Base-by-base conservation (phyloP, 768 basidiomycete genomes). In the Postia placenta region DNA sequence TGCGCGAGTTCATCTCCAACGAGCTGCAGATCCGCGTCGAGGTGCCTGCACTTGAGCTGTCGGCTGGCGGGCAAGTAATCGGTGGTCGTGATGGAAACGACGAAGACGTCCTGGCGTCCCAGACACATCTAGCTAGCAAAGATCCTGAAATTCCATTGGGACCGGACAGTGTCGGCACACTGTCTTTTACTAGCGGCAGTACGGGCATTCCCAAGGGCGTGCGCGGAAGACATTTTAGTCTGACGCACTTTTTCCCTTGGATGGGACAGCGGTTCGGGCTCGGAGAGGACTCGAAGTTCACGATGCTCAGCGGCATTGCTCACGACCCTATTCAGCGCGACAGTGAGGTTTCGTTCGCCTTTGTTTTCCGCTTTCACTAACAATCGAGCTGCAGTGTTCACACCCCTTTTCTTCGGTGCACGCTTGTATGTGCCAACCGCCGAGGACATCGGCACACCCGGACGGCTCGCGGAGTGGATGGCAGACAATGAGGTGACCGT, bases 211-310 rank as follows among this genome's bases (percentile, higher is more conserved):
- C 96, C 0, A 98, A 99, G 70, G 95, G 95, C n/a, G 95, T 99
- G 17, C 80, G 79, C 52, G 96, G 96, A 0, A 73, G 96, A 39
- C 96, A 99, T 65, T 98, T 88, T 68, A 92, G 88, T 56, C 70
- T 99, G 56, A 99, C 96, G 0, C 96, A 98, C 64, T 99, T 98
- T 77, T 98, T 98, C 80, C 94, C 94, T 2, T 99, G 96, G 96
- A 98, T 99, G 96, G 86, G 87, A 19, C 70, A 91, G 62, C 70
- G 83, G 25, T 99, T 98, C 63, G 83, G 78, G 1, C 68, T 99
- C 42, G 70, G 74, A 30, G 73, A 82, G 50, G 67, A 74, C 25
- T 91, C 88, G 53, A 90, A 82, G 66, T 99, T 96, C 61, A 98
- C 96, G 0, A 98, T 99, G 96, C 78, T 99, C 25, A 94, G 92